Conservation (phyloP, 2,329 filamentous ascomycete genomes). For the Penicillium expansum region DNA sequence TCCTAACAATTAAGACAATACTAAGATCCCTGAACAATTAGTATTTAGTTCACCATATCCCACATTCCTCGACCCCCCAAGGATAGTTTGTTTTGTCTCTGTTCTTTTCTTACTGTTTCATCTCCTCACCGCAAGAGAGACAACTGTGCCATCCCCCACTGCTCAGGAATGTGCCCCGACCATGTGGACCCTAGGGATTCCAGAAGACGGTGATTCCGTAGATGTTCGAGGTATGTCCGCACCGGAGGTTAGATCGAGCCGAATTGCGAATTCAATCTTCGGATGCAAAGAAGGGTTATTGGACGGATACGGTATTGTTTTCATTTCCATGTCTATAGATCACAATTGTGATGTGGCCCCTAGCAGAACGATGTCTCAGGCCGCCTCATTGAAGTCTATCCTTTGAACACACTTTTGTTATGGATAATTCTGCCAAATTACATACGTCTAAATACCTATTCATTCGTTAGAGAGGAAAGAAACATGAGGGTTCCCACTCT, state of each 20-base stretch:
- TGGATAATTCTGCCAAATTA: no score
- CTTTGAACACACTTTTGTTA: not conserved
- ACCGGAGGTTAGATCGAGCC: not conserved
- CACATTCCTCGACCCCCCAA: constrained; percentile 5
- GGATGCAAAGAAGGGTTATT: not conserved
- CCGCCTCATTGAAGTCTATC: no score
- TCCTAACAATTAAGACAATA: not conserved
- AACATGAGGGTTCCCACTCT: not conserved
- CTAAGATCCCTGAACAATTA: not conserved
- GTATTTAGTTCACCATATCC: constrained; percentile 1
- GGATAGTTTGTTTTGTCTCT: constrained; percentile 2
- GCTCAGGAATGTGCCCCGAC: constrained; percentile 7
- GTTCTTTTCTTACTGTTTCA: constrained; percentile 3
- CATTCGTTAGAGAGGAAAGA: no score
- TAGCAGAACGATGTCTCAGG: constrained; percentile 2
- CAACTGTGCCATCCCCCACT: constrained; percentile 6
- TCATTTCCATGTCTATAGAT: not conserved
- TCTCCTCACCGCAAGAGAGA: constrained; percentile 11
- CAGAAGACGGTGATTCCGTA: constrained; percentile 4
- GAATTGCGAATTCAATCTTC: not conserved
- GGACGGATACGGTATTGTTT: not conserved
- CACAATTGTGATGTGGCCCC: not conserved
- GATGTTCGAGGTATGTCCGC: constrained; percentile 3
- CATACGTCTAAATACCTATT: not conserved
- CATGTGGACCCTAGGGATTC: constrained; percentile 10